Evolutionary conservation across 225 moss, liverwort and hornwort species (phyloP), one percentile per base, ranked within the genome.

Genomic region (Marchantia paleacea): DNA sequence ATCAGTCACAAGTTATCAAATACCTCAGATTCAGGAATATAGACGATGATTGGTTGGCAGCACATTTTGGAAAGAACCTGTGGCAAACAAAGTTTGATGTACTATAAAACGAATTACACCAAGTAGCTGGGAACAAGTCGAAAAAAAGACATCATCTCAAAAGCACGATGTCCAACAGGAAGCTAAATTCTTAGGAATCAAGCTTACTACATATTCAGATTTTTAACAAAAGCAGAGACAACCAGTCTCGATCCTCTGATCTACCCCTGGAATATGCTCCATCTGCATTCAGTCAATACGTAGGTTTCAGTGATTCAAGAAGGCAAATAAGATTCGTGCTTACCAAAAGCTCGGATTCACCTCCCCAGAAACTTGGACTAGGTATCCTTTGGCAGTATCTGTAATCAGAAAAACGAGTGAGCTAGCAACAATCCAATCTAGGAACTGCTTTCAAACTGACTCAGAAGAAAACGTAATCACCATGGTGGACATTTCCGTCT

Each of bases 51-150:
- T 13, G 97, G 95, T 81, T 95, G 93, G 50, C 81, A 86, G 81
- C 97, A 99, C 95, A 99, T 89, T 83, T 91, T 92, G 52, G 95
- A 95, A 52, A 99, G 82, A 52, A 99, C 95, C 97, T 97, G 85
- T 73, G 30, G 16, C 73, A 29, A 74, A 31, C 16, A 54, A 75
- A 64, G 57, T 57, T 57, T 57, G 8, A n/a, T n/a, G 39, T 39
- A 39, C 39, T 39, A 39, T 39, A 39, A 39, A 39, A 39, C 39
- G 39, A 39, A 39, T 39, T 39, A 39, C 39, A 39, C 39, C 39
- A 39, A 5, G 3, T 2, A 39, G 39, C 39, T 39, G 39, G 39
- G 39, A 39, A 39, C 39, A 39, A 39, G 39, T n/a, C n/a, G 5
- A 39, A 39, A 39, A 5, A 39, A 39, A 39, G 5, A 39, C 39